Evolutionary conservation across 164 flowering plant genomes (phyloP).

Genomic region (Annona squamosa): DNA sequence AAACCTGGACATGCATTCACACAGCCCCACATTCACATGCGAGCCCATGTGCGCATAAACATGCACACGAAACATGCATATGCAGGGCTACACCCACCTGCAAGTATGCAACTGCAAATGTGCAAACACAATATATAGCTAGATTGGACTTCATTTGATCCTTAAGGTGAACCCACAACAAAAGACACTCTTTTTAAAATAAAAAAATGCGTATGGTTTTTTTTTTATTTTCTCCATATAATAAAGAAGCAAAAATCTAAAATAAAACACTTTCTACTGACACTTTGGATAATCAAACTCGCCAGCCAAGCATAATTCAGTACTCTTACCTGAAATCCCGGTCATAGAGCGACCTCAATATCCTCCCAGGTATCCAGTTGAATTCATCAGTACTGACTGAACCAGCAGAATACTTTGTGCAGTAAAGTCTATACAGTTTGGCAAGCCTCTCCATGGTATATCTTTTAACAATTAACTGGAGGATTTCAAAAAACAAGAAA

Average conservation of each 20-base stretch:
- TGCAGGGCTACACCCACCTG: too few relatives aligned
- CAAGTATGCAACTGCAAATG: too few relatives aligned
- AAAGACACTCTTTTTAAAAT: background rate
- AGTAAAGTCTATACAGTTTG: slow-evolving; percentile 56
- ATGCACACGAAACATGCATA: too few relatives aligned
- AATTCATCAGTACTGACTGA: slow-evolving; percentile 33
- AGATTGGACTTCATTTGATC: too few relatives aligned
- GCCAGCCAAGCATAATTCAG: background rate
- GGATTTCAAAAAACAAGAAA: slow-evolving; percentile 8
- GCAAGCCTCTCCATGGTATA: slow-evolving; percentile 92
- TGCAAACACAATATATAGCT: too few relatives aligned
- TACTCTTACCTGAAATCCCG: slow-evolving; percentile 79
- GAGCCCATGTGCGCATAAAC: too few relatives aligned
- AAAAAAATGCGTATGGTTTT: background rate
- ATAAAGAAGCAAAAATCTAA: background rate
- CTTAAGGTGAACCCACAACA: too few relatives aligned
- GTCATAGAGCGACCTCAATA: slow-evolving; percentile 85
- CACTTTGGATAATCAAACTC: background rate
- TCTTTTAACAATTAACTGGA: slow-evolving; percentile 76
- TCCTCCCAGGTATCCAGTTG: slow-evolving; percentile 95
- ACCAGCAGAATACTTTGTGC: slow-evolving; percentile 37
- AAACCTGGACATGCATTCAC: too few relatives aligned
- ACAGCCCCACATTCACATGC: too few relatives aligned
- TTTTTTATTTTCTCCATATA: background rate
- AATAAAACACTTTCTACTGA: too few relatives aligned